These are phyloP conservation scores for Plasmodium billcollinsi DNA, from an alignment of 169 alveolate species.

Conservation along the genomic window DNA sequence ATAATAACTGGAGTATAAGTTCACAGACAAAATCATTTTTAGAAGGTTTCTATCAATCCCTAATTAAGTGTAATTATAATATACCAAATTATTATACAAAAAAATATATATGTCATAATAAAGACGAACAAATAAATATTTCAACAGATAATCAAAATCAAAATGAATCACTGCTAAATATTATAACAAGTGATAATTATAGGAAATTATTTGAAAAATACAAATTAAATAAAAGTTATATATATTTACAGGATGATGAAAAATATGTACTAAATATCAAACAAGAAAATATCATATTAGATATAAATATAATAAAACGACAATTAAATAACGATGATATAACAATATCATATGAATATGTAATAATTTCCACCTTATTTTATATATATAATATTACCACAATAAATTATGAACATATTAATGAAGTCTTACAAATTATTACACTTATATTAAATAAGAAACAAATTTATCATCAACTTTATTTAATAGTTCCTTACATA, in stretches of 20 bases:
- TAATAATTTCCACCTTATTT: constrained; percentile 21
- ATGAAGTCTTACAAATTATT: constrained; percentile 12
- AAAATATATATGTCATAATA: neutral
- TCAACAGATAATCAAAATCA: neutral
- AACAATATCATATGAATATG: constrained; percentile 6
- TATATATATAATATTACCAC: neutral
- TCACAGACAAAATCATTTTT: constrained; percentile 27
- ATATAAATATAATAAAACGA: constrained; percentile 29
- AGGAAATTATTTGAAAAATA: constrained; percentile 18
- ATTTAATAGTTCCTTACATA: constrained; percentile 13
- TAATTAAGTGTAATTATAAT: constrained; percentile 29
- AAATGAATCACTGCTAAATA: neutral
- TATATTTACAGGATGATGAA: constrained; percentile 1
- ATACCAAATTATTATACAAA: neutral
- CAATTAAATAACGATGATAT: neutral
- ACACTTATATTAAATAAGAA: neutral
- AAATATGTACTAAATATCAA: constrained; percentile 16
- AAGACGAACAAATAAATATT: neutral
- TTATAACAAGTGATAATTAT: constrained; percentile 14
- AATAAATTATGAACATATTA: constrained; percentile 17
- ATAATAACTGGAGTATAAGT: constrained; percentile 24
- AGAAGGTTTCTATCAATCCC: constrained; percentile 22
- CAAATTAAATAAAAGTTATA: constrained; percentile 11
- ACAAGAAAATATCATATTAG: neutral
- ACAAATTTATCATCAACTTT: neutral